These are phyloP conservation scores for Gossypium raimondii DNA, from an alignment of 345 rosid genomes.

Conservation along the genomic window DNA sequence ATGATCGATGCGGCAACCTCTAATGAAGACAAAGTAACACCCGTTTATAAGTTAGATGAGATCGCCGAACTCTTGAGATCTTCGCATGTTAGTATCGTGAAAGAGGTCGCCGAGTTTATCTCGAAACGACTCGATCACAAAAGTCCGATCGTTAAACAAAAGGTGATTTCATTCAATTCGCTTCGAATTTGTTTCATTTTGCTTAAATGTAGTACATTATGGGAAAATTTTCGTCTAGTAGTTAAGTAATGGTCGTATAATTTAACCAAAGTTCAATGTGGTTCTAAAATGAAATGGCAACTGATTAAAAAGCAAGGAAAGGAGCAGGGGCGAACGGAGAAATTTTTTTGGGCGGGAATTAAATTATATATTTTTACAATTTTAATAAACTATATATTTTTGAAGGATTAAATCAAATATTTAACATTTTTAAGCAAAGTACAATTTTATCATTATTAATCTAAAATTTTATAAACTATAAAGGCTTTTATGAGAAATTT, in stretches of 20 bases:
- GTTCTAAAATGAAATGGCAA: neutral
- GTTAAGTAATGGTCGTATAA: neutral
- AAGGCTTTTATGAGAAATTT: too few species aligned
- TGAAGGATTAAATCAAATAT: too few species aligned
- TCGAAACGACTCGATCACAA: slow-evolving; percentile 85
- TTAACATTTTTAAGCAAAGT: too few species aligned
- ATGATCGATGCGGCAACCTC: slow-evolving; percentile 88
- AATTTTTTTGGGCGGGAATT: too few species aligned
- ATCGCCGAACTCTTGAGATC: slow-evolving; percentile 84
- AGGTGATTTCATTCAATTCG: slow-evolving; percentile 40
- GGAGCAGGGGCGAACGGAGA: too few species aligned
- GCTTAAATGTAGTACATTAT: neutral
- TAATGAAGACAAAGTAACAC: slow-evolving; percentile 87
- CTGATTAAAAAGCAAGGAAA: neutral
- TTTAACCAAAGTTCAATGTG: neutral
- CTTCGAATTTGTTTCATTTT: neutral
- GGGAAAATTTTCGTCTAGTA: neutral
- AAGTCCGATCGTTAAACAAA: slow-evolving; percentile 90
- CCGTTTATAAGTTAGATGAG: slow-evolving; percentile 94
- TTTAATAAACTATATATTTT: too few species aligned
- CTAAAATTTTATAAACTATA: too few species aligned
- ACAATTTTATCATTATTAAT: too few species aligned
- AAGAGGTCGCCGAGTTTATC: slow-evolving; percentile 77
- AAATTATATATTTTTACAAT: too few species aligned
- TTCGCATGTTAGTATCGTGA: slow-evolving; percentile 74